These are phyloP conservation scores for Pleurotus platypus DNA, from an alignment of 768 basidiomycete species.

Conservation along the genomic window DNA sequence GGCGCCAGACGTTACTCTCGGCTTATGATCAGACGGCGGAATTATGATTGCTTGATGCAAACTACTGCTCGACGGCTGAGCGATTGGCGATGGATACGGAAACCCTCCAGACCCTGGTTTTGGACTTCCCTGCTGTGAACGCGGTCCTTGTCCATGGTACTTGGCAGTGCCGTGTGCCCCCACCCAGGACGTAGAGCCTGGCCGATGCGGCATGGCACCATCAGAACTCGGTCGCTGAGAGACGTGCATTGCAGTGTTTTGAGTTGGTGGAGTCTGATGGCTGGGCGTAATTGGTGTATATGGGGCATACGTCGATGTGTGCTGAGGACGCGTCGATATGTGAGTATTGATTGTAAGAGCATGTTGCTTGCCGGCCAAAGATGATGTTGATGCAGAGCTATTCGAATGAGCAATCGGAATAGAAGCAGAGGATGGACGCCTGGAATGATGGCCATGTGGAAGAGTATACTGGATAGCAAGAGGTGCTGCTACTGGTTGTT, in stretches of 20 bases:
- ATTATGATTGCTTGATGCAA: background rate
- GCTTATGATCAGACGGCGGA: too few relatives aligned
- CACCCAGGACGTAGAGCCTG: too few relatives aligned
- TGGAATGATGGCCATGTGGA: background rate
- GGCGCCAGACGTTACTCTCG: too few relatives aligned
- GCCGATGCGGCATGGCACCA: too few relatives aligned
- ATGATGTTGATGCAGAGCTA: background rate
- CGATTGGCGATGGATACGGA: background rate
- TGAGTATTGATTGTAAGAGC: slow-evolving; percentile 3
- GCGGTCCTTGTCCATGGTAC: too few relatives aligned
- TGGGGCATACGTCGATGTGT: slow-evolving; percentile 1
- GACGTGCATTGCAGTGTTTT: too few relatives aligned
- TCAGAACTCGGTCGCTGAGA: too few relatives aligned
- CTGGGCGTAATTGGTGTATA: background rate
- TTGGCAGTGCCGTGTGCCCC: too few relatives aligned
- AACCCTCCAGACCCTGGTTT: background rate
- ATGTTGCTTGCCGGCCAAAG: background rate
- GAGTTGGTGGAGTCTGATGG: too few relatives aligned
- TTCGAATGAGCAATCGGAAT: background rate
- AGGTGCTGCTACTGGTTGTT: background rate
- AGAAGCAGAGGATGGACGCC: background rate
- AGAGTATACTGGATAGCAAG: background rate
- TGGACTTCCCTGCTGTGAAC: too few relatives aligned
- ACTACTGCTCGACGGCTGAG: background rate
- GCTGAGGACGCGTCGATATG: background rate